Evolutionary conservation across 2,329 filamentous ascomycete species (phyloP).

Genomic region (Fusarium sp.): DNA sequence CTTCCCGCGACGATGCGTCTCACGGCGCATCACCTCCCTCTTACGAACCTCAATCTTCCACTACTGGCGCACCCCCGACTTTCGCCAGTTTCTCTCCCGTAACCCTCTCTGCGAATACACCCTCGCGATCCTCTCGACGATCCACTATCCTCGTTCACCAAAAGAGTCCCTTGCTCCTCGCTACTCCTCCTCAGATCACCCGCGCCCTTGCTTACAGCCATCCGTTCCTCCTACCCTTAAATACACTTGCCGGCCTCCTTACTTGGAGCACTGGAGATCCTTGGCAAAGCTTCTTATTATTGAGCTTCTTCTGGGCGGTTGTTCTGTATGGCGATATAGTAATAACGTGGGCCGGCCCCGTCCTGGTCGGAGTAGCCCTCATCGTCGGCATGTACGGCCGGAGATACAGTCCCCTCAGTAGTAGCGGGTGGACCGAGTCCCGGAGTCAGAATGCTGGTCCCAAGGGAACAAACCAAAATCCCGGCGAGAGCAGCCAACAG

Average conservation of each 20-base stretch:
- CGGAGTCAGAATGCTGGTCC: conserved; percentile 47
- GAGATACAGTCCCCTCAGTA: conserved; percentile 89
- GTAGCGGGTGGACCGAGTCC: conserved; percentile 76
- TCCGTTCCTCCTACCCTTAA: conserved; percentile 89
- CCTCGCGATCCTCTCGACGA: conserved; percentile 72
- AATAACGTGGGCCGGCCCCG: conserved; percentile 83
- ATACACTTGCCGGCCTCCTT: conserved; percentile 83
- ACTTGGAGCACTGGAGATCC: conserved; percentile 95
- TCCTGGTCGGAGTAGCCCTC: conserved; percentile 81
- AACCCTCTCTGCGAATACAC: conserved; percentile 75
- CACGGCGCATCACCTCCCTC: conserved; percentile 50
- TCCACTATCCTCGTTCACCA: conserved; percentile 96
- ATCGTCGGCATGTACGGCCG: conserved; percentile 94
- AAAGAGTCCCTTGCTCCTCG: conserved; percentile 91
- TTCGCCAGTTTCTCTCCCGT: conserved; percentile 91
- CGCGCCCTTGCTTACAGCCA: conserved; percentile 95
- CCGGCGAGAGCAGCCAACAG: conserved; percentile 38
- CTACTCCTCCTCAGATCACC: conserved; percentile 94
- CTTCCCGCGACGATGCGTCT: conserved; percentile 53
- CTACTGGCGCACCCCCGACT: conserved; percentile 70
- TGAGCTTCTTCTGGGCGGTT: conserved; percentile 85
- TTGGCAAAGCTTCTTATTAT: conserved; percentile 95
- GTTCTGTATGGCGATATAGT: conserved; percentile 88
- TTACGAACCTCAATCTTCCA: conserved; percentile 46
- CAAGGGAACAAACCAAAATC: conserved; percentile 28